Evolutionary conservation across 1,284 basidiomycete species (phyloP).

Genomic region (Stereum hirsutum): DNA sequence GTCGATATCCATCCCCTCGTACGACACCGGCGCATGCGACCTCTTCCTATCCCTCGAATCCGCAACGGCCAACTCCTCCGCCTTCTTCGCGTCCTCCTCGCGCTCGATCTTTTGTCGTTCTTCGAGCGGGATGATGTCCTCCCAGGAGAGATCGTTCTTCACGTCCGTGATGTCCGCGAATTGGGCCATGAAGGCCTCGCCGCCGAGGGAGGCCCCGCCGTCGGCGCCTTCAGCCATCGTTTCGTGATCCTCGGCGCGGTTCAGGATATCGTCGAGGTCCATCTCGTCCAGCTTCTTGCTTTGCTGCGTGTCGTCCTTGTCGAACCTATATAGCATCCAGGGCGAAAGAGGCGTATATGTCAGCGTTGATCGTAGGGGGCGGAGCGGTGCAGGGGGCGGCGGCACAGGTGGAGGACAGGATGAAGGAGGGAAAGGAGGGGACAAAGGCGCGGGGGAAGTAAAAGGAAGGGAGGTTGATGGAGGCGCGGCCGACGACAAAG

Average conservation of each 20-base stretch:
- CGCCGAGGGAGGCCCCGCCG: constrained; percentile 82
- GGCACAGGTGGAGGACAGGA: no score
- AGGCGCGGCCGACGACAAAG: no score
- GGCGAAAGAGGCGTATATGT: no score
- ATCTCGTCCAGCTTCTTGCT: constrained; percentile 97
- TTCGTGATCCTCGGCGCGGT: constrained; percentile 95
- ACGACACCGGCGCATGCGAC: constrained; percentile 79
- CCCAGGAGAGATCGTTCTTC: constrained; percentile 98
- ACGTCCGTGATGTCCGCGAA: constrained; percentile 97
- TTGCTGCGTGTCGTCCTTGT: constrained; percentile 90
- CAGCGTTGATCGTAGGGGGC: no score
- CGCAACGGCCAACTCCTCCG: constrained; percentile 55
- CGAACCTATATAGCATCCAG: constrained; percentile 62
- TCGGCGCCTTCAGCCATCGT: constrained; percentile 78
- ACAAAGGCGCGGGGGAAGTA: no score
- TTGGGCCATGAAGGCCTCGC: constrained; percentile 92
- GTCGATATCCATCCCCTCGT: constrained; percentile 87
- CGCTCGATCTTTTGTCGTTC: constrained; percentile 83
- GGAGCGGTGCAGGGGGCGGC: no score
- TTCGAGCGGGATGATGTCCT: constrained; percentile 95
- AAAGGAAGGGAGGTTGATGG: no score
- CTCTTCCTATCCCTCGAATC: constrained; percentile 75
- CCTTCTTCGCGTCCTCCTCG: constrained; percentile 70
- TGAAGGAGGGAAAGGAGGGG: no score
- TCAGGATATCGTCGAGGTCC: constrained; percentile 98